Conservation (phyloP, 2,329 filamentous ascomycete species). For the Cercospora sp. region DNA sequence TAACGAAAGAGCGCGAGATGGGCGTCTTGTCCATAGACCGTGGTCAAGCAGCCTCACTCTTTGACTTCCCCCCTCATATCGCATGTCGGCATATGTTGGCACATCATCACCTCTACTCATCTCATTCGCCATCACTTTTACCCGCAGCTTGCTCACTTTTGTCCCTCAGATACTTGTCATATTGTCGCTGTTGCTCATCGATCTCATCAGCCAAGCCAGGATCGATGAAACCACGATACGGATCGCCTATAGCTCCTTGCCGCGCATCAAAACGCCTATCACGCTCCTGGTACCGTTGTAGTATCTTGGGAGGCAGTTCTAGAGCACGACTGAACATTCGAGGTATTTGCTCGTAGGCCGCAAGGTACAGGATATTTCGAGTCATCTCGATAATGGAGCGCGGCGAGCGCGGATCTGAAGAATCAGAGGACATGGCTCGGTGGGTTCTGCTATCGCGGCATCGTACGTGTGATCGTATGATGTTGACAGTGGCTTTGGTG, state of each 20-base stretch:
- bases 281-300: slow-evolving; percentile 23
- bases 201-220: slow-evolving; percentile 27
- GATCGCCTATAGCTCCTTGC: slow-evolving; percentile 28
- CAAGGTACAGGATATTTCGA: slow-evolving; percentile 17
- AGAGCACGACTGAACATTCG: slow-evolving; percentile 17
- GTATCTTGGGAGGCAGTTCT: slow-evolving; percentile 22
- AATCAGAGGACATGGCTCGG: slow-evolving; percentile 11
- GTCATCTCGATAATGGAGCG: slow-evolving; percentile 21
- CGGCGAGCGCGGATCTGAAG: slow-evolving; percentile 23
- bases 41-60: not conserved
- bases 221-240: slow-evolving; percentile 26
- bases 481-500: not conserved
- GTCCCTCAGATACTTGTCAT: slow-evolving; percentile 18
- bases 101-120: not conserved
- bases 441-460: not conserved
- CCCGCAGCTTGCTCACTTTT: not conserved
- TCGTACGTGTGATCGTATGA: not conserved
- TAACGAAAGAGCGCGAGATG: not conserved
- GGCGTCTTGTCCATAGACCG: not conserved
- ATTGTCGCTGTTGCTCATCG: slow-evolving; percentile 18
- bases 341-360: slow-evolving; percentile 23
- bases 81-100: not conserved
- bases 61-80: not conserved
- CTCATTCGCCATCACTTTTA: not conserved
- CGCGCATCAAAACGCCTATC: slow-evolving; percentile 26